Base-by-base conservation (phyloP, 371 early-diverging fungal species). In the Capillidium heterosporum region DNA sequence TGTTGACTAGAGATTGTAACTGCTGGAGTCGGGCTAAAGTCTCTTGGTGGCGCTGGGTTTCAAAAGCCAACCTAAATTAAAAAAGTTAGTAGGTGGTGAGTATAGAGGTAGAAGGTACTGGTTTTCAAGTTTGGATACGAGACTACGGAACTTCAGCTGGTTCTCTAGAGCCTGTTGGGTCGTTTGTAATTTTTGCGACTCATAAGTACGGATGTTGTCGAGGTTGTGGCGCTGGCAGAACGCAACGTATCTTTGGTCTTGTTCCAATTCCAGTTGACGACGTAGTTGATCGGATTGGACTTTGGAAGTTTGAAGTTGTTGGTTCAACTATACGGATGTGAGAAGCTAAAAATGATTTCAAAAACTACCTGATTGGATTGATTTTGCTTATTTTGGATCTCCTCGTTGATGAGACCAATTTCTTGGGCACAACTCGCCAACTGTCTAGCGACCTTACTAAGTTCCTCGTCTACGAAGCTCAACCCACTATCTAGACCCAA, bases 201-300 rank as follows among this genome's bases (percentile, higher is more conserved):
- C 87, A 63, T 87, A 94, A 56, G 89, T 93, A 7, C 88, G 82
- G 50, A 95, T 81, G 58, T 78, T 84, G 17, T 65, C 53, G 1
- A 94, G 77, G 2, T 77, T 74, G 32, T 87, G 76, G 2, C 64
- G 60, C 17, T 54, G 48, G 66, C 95, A 94, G 58, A 97, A 89
- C 0, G 71, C 71, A 0, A 71, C 75, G 71, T 94, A 97, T 2
- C 85, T 64, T 26, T 71, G 63, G 51, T 84, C 81, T 56, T 91
- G 51, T 19, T 32, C 31, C 8, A 17, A 17, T 15, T 23, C 21
- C 5, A 50, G 17, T 29, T 32, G 27, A 17, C 31, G 11, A 7
- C 51, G 24, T 23, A 50, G 27, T 13, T 26, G 10, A 24, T 50
- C 29, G 17, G 51, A 5, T 32, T 50, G 8, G 24, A 8, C 26